phyloP scores from a whole-genome alignment of 495 filamentous ascomycete species.

The Niebla homalea region DNA sequence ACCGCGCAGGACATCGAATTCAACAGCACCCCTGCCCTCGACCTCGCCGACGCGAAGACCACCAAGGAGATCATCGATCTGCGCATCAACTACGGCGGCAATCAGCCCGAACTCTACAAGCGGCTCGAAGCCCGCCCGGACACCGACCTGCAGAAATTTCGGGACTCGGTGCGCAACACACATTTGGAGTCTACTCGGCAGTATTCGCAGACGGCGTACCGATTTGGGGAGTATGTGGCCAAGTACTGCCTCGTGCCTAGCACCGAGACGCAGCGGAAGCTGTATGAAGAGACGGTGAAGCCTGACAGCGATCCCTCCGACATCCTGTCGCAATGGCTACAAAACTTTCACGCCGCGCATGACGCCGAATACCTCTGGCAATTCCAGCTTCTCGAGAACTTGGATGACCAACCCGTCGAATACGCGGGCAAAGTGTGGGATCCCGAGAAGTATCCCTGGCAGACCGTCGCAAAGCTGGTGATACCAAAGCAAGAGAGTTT shows the following conservation, averaged over 20 bases:
- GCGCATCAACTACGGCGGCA: conserved; percentile 28
- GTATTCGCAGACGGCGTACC: conserved; percentile 36
- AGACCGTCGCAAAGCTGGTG: conserved; percentile 31
- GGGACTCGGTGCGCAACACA: conserved; percentile 26
- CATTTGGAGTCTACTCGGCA: conserved; percentile 31
- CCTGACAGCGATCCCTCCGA: conserved; percentile 24
- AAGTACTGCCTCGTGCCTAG: conserved; percentile 34
- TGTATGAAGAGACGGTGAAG: conserved; percentile 27
- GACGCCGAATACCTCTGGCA: conserved; percentile 35
- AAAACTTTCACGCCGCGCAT: conserved; percentile 28
- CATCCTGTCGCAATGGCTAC: conserved; percentile 29
- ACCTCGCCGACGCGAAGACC: conserved; percentile 32
- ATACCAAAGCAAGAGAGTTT: conserved; percentile 34
- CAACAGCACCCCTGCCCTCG: conserved; percentile 34
- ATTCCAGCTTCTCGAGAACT: conserved; percentile 32
- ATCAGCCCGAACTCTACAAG: conserved; percentile 27
- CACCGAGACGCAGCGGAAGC: conserved; percentile 28
- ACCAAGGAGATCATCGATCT: conserved; percentile 34
- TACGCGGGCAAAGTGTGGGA: conserved; percentile 36
- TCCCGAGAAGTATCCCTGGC: conserved; percentile 34
- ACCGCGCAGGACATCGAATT: conserved; percentile 35
- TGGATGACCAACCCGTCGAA: conserved; percentile 36
- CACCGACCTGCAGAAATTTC: conserved; percentile 28
- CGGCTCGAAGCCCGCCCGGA: conserved; percentile 29
- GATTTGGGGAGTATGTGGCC: conserved; percentile 34